phyloP scores from a whole-genome alignment of 306 rosid genomes.

The Citrullus amarus region DNA sequence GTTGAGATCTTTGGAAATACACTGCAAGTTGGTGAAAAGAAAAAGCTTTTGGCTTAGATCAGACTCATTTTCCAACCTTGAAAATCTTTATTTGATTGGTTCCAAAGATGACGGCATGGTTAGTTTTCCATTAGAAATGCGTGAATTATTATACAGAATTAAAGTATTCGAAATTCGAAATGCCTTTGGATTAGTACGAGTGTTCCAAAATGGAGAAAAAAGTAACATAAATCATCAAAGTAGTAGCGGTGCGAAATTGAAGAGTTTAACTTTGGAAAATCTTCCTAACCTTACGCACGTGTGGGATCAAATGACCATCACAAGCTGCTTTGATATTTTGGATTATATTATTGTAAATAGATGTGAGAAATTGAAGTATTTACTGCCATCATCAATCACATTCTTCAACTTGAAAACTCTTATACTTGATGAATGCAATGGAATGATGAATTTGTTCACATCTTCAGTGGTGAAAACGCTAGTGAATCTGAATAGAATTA shows the following conservation, averaged over 20 bases:
- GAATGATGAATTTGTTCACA: background rate
- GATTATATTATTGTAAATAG: fast-evolving
- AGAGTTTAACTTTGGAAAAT: background rate
- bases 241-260: background rate
- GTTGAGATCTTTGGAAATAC: background rate
- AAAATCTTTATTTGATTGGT: background rate
- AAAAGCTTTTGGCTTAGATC: background rate
- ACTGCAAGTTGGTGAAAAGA: no score
- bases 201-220: background rate
- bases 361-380: background rate
- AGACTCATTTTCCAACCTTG: background rate
- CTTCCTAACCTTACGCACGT: background rate
- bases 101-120: background rate
- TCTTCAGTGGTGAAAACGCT: background rate
- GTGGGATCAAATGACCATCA: background rate
- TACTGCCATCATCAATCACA: background rate
- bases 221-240: background rate
- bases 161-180: background rate
- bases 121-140: background rate
- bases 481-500: background rate
- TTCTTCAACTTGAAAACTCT: background rate
- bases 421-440: background rate
- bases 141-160: background rate
- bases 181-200: background rate
- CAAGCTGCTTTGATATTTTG: background rate